phyloP scores from a whole-genome alignment of 768 basidiomycete species.

The Psilocybe cyanescens region DNA sequence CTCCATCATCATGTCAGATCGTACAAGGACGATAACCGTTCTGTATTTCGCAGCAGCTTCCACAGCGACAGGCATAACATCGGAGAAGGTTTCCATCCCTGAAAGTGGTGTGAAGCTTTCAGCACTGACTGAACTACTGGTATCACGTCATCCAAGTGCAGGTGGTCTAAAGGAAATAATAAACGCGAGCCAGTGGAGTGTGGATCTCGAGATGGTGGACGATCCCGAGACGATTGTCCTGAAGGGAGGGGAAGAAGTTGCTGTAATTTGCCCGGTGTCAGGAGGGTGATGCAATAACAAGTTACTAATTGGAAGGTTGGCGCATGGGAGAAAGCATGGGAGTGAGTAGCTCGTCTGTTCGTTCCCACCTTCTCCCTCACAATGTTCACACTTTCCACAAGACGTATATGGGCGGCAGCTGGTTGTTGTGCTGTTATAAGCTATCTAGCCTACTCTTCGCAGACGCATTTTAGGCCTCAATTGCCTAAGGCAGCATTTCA shows the following conservation, averaged over 20 bases:
- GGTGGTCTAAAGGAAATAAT: constrained; percentile 55
- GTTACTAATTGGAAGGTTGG: background rate
- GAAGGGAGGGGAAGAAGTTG: constrained; percentile 76
- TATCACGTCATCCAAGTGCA: constrained; percentile 55
- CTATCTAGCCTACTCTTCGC: constrained; percentile 19
- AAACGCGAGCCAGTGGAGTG: constrained; percentile 72
- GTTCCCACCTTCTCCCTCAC: background rate
- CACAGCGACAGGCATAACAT: constrained; percentile 63
- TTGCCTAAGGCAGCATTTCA: constrained; percentile 28
- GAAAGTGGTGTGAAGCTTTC: constrained; percentile 49
- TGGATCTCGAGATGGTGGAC: constrained; percentile 80
- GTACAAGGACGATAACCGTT: constrained; percentile 40
- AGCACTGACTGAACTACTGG: constrained; percentile 52
- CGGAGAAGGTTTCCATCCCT: constrained; percentile 57
- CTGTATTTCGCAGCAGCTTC: constrained; percentile 70
- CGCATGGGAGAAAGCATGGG: background rate
- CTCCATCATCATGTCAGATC: constrained; percentile 25
- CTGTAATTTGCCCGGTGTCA: constrained; percentile 81
- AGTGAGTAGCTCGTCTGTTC: background rate
- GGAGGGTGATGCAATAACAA: constrained; percentile 57
- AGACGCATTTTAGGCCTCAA: constrained; percentile 9
- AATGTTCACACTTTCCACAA: constrained; percentile 14
- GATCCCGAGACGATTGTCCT: constrained; percentile 51
- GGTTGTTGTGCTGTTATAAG: constrained; percentile 15
- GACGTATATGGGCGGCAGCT: constrained; percentile 14